Evolutionary conservation across 345 rosid genomes (phyloP), one percentile per base, ranked within the genome.

Genomic region (Erucastrum elatum): DNA sequence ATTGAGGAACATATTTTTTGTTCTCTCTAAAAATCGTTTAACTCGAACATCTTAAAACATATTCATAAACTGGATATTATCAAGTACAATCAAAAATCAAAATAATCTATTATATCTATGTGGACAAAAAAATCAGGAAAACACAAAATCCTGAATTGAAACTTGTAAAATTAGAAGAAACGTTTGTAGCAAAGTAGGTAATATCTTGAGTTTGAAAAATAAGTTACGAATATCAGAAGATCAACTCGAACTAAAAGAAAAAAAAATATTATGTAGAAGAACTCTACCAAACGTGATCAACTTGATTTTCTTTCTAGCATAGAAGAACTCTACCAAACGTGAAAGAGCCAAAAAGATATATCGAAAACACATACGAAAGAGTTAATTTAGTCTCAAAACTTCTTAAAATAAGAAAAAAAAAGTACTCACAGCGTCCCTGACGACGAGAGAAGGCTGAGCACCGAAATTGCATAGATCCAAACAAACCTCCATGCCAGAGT

Each of bases 401-500:
- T 21, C 62, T 56, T 56, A 56, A 56, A 17, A 56, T 21, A 56
- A 56, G 25, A 13, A 9, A 72, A 59, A 46, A 30, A 79, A 35
- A n/a, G 15, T 2, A 76, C 90, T 89, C 80, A 95, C 98, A 68
- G 93, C 82, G 77, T 84, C 96, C 85, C 99, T 86, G 68, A 95
- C 98, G 41, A 90, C 98, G 21, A 95, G 87, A 30, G 96, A 93
- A 35, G 98, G 96, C 63, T 21, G 69, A 65, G 97, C 97, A 84
- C 82, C 84, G 49, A 88, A 84, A 61, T 89, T 84, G 89, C 93
- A 90, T 31, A 95, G 97, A 86, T 95, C 99, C 90, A 93, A 86
- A 80, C 99, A 90, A 64, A 93, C 96, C 88, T 95, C 96, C 99
- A 95, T 93, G 31, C 99, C 98, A 4, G 98, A 95, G 81, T 95